Evolutionary conservation across 116 monocot species (phyloP), one percentile per base, ranked within the genome.

Genomic region (Phalaenopsis hybrid): DNA sequence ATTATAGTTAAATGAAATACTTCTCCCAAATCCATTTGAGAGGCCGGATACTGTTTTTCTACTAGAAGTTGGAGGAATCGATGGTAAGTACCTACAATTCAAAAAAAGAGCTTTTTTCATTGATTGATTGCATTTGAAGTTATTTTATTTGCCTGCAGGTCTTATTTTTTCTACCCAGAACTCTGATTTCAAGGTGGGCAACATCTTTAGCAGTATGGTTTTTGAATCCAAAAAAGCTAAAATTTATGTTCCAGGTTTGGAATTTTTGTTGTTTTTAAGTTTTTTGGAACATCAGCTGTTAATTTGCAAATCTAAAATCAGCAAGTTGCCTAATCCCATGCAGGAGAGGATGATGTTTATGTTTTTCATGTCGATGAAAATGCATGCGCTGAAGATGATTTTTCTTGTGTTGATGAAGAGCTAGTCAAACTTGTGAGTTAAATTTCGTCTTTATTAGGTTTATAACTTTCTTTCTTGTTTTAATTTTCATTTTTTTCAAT

Each of bases 11-110:
- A 87, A 87, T 57, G 43, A 87, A 65, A 57, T 89, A 74, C 79
- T 87, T 44, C 51, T 74, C 43, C 85, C 87, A 11, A 85, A 85
- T 82, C 89, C 87, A 48, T 89, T 89, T 87, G 87, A 87, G 25
- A 84, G 85, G 28, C 86, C 89, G 13, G 67, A 57, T 81, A 84
- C 89, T 48, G 78, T 87, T 73, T 85, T 87, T 17, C 34, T 89
- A 63, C 76, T 87, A 44, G 85, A 89, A 85, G 83, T 87, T 18
- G 50, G 11, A 61, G 81, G 89, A 75, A 74, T 81, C 21, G 65
- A 86, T 67, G 89, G 86, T 84, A 43, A 50, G 75, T 85, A 74
- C 63, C 10, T 85, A 18, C 13, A 10, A 20, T 13, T 69, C 44
- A 20, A 49, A 46, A 7, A 13, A 21, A 59, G 6, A 51, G 17